A percentile compares a stretch with the other conserved stretches of the same genome.
Conservation (phyloP, 2,329 filamentous ascomycete genomes). For the Trichoderma afroharzianum region DNA sequence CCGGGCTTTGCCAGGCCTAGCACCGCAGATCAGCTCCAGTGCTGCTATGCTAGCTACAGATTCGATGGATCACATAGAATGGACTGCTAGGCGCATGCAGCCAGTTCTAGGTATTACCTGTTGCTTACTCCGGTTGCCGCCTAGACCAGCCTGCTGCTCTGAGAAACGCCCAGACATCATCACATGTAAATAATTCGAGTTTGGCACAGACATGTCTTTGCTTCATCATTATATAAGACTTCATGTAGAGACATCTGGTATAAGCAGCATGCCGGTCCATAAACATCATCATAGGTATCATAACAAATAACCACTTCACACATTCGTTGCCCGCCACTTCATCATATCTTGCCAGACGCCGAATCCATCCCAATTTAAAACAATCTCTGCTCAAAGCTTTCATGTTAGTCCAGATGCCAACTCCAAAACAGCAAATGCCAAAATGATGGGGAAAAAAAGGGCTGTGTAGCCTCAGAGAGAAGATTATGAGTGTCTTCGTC, state of each 20-base stretch:
- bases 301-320: background rate
- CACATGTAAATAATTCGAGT: background rate
- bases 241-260: background rate
- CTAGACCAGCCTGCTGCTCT: background rate
- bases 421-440: background rate
- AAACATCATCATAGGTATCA: background rate
- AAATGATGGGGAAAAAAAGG: background rate
- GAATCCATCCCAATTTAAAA: background rate
- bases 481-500: conserved; percentile 49
- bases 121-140: background rate
- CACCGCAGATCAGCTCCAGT: background rate
- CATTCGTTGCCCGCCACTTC: background rate
- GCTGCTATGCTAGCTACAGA: background rate
- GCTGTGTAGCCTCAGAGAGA: conserved; percentile 45
- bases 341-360: background rate
- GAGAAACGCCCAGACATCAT: background rate
- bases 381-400: background rate
- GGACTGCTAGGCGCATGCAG: background rate
- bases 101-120: background rate
- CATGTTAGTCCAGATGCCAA: background rate
- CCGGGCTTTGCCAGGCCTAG: background rate
- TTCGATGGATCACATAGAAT: background rate
- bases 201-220: background rate
- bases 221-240: background rate
- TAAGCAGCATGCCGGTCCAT: background rate